Evolutionary conservation across 768 basidiomycete species (phyloP), one percentile per base, ranked within the genome.

Genomic region (Lactarius sp.): DNA sequence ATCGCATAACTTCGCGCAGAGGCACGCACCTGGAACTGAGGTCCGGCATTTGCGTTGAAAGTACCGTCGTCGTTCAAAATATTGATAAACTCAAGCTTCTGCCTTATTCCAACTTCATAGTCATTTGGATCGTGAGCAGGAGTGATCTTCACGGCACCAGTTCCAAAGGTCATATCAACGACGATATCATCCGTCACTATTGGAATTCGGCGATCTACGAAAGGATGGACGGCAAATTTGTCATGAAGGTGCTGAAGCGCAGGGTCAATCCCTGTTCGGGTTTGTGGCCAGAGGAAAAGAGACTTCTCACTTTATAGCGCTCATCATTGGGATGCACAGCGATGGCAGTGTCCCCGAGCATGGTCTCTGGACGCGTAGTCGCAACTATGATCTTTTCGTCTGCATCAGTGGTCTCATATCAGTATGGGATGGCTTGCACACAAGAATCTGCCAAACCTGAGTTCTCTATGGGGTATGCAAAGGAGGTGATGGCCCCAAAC

Each of bases 111-210:
- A 68, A 94, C 94, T 68, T 94, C 93, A 75, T 96, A 98, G 81
- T 98, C 96, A 72, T 95, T 95, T 16, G 87, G 90, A 73, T 98
- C 97, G 72, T 98, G 97, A 0, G 96, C 97, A 16, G 97, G 97
- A 0, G 97, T 98, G 71, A 98, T 98, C 79, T 99, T 98, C 56
- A 98, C 96, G 0, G 96, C 97, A 73, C 97, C 97, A 36, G 97
- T 99, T 42, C 97, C 97, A 69, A 98, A 98, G 10, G 83, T 81
- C 87, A 93, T 97, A 72, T 98, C 96, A 62, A 97, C 87, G 33
- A 79, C 79, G 73, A 94, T 88, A 22, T 81, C 77, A 71, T 98
- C 96, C 34, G 85, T 80, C 61, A 98, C 78, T 73, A 99, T 96
- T 14, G 93, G 96, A 52, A 99, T 78, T 16, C 85, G 84, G 52